Conservation (phyloP, 1,139 yeast species). For the Candida mesenterica region DNA sequence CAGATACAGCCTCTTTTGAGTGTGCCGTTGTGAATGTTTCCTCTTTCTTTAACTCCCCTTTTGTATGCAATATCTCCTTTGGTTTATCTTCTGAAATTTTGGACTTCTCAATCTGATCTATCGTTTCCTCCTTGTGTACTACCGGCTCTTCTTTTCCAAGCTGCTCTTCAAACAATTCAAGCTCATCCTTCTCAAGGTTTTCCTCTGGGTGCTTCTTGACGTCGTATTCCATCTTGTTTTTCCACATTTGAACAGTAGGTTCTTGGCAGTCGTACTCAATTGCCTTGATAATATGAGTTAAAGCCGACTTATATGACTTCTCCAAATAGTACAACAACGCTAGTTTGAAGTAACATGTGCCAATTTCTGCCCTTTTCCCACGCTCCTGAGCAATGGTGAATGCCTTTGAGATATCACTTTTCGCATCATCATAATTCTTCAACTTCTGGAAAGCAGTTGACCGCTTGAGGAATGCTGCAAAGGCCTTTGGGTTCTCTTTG, state of each 20-base stretch:
- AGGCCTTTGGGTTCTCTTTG: constrained; percentile 45
- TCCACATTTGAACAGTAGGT: constrained; percentile 52
- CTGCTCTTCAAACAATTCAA: not conserved
- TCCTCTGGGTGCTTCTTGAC: constrained; percentile 21
- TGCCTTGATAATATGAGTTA: constrained; percentile 49
- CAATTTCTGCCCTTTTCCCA: constrained; percentile 54
- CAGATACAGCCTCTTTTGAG: not conserved
- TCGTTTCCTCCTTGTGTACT: constrained; percentile 6
- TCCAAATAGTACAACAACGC: constrained; percentile 50
- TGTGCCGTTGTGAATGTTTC: constrained; percentile 4
- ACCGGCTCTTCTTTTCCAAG: no score
- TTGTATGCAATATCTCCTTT: constrained; percentile 6
- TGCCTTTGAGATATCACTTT: constrained; percentile 55
- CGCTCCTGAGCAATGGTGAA: constrained; percentile 50
- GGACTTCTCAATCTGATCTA: no score
- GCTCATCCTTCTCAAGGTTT: constrained; percentile 7
- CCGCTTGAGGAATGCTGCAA: constrained; percentile 51
- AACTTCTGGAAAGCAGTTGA: constrained; percentile 57
- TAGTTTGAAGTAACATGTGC: constrained; percentile 57
- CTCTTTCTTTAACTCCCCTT: constrained; percentile 9
- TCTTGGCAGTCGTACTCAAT: constrained; percentile 46
- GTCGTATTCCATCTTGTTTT: constrained; percentile 41
- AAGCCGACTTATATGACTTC: constrained; percentile 49
- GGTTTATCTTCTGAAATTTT: constrained; percentile 6
- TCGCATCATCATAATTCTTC: constrained; percentile 48